Base-by-base conservation (phyloP, 2,329 filamentous ascomycete species). In the Berkeleyomyces basicola region DNA sequence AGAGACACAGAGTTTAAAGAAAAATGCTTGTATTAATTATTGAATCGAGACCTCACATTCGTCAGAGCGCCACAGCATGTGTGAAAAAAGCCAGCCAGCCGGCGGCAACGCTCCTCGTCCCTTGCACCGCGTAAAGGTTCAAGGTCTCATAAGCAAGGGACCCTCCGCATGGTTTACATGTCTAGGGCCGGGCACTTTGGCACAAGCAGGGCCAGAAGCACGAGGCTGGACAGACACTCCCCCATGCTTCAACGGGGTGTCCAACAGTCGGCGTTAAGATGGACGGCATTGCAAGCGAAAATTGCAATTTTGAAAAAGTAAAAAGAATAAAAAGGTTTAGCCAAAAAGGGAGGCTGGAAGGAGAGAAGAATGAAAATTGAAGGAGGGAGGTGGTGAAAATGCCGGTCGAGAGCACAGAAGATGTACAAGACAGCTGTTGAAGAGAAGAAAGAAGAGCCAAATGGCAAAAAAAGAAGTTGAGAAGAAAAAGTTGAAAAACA, bases 201-300 rank as follows among this genome's bases (percentile, higher is more conserved):
- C 57, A 39, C 43, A 40, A 46, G 47, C 23, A 23, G 16, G 7
- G 47, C 47, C 31, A 1, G 31, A 33, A 44, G 44, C 36, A 31
- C 47, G 16, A 61, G 40, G 36, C 3, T 58, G 61, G 42, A 60
- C 6, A 51, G 43, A 6, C 43, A 61, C 43, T 65, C 66, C 62
- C 47, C 63, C 63, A 66, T 64, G 68, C 62, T 67, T 70, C 68
- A 68, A 59, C 47, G 64, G 69, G 66, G 59, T 71, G 70, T 68
- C 70, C 70, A 68, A 71, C 70, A 68, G 69, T 72, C 70, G 70
- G 70, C 70, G 67, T 71, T 72, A 66, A 67, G 70, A 72, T 68
- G 70, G 70, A 68, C 70, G 70, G 65, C 44, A 31, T 64, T 61
- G 47, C 51, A 63, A 66, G 62, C 61, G 65, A 66, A 59, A 58